Evolutionary conservation across 805 yeast species (phyloP), one percentile per base, ranked within the genome.

Genomic region (Ogataea ramenticola): DNA sequence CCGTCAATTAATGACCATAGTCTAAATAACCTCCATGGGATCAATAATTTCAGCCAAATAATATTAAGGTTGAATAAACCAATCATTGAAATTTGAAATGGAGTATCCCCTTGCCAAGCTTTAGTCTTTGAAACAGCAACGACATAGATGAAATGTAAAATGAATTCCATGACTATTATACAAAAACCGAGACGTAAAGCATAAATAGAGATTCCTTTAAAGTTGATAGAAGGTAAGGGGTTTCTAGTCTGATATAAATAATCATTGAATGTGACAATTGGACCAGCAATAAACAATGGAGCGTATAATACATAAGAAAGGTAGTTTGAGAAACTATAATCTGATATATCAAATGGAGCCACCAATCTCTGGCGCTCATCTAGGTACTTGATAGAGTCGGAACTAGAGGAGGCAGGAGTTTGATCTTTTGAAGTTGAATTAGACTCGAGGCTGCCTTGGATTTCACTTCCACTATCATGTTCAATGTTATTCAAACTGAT

Each of bases 1-100:
- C 86, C 86, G 62, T 93, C 99, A n/a, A 86, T 52, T 45, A 93
- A 66, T 8, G 93, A 75, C 99, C 99, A 93, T 51, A 91, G 71
- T 49, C 99, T 71, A 67, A 93, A 93, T 40, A 91, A 66, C 58
- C 99, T 74, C 99, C 99, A 93, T 6, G 99, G 99, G 43, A 93
- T 83, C 45, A 93, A 72, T 34, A 93, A 65, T 60, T 93, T 93
- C 51, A 93, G 71, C 98, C 98, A 93, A 44, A 93, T 86, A 42
- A 93, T 78, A 55, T 86, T 90, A 55, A 93, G 71, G 57, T 88
- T 90, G 71, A 91, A 86, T 49, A 88, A 67, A 0, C 96, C 97
- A 57, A 93, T 77, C 98, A 93, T 91, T 5, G 96, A 84, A 44
- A 90, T 82, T 63, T 93, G 95, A 62, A 89, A 87, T 3, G 98